Evolutionary conservation across 2,329 filamentous ascomycete genomes (phyloP).

Genomic region (Stemphylium beticola): DNA sequence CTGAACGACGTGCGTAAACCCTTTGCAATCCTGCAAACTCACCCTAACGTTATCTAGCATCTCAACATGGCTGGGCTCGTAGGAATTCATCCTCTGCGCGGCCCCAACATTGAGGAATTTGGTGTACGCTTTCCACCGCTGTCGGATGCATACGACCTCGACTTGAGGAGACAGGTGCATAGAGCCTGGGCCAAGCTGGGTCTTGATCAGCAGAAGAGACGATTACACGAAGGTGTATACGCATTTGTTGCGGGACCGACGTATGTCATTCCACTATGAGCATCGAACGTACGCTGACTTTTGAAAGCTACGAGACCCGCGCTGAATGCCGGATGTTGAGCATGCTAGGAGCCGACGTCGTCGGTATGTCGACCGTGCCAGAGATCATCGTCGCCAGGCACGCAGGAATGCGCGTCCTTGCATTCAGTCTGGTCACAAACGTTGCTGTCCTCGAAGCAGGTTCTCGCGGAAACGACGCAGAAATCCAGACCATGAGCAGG

Average conservation of each 20-base stretch:
- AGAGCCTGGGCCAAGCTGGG: constrained; percentile 61
- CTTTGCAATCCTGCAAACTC: not conserved
- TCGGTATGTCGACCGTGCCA: constrained; percentile 73
- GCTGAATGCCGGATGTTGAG: constrained; percentile 69
- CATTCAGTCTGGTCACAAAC: constrained; percentile 71
- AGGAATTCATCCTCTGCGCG: constrained; percentile 66
- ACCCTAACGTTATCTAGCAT: constrained; percentile 54
- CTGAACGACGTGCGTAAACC: constrained; percentile 63
- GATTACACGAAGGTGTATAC: constrained; percentile 69
- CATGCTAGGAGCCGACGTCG: constrained; percentile 68
- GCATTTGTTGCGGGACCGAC: constrained; percentile 68
- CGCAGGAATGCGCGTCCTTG: constrained; percentile 66
- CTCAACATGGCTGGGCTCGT: constrained; percentile 68
- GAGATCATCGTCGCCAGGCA: constrained; percentile 72
- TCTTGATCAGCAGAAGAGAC: constrained; percentile 55
- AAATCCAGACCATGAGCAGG: constrained; percentile 58
- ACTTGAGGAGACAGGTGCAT: constrained; percentile 64
- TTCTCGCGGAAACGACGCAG: constrained; percentile 62
- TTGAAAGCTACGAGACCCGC: constrained; percentile 65
- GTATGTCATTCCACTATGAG: constrained; percentile 45
- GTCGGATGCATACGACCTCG: constrained; percentile 70
- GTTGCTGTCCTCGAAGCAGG: constrained; percentile 65
- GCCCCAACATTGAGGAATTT: constrained; percentile 67
- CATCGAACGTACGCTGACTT: constrained; percentile 13
- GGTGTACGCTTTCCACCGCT: constrained; percentile 68